Conservation (phyloP, 192 early-diverging fungal species). For the Coemansia erecta region DNA sequence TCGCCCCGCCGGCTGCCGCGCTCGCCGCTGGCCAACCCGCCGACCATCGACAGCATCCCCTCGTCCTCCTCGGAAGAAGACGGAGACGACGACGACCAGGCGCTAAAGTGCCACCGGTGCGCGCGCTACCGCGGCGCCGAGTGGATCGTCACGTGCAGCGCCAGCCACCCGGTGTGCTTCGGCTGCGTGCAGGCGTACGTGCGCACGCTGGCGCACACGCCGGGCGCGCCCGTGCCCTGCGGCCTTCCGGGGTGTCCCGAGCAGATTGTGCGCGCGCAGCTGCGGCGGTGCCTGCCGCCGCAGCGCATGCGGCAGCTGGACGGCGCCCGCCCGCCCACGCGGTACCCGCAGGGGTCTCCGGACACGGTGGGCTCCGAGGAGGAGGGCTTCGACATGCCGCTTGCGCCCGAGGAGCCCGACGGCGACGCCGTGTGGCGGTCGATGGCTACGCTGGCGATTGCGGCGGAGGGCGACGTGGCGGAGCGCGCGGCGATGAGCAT, state of each 20-base stretch:
- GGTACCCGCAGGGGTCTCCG: neutral
- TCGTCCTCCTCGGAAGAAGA: neutral
- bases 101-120: constrained; percentile 29
- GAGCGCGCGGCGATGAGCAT: constrained; percentile 21
- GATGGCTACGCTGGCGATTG: neutral
- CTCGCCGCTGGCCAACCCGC: constrained; percentile 47
- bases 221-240: constrained; percentile 10
- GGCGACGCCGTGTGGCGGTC: neutral
- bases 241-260: constrained; percentile 18
- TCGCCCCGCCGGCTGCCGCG: constrained; percentile 34
- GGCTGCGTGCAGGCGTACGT: constrained; percentile 47
- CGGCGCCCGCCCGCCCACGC: constrained; percentile 21
- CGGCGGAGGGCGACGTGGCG: neutral
- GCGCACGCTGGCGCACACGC: constrained; percentile 11
- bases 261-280: constrained; percentile 15
- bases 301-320: constrained; percentile 38
- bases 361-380: neutral
- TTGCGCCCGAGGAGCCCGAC: constrained; percentile 10
- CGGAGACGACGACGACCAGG: constrained; percentile 26
- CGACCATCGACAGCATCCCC: neutral
- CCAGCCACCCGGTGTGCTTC: constrained; percentile 36
- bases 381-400: constrained; percentile 38
- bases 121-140: constrained; percentile 29
- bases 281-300: constrained; percentile 45
- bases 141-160: constrained; percentile 33